Evolutionary conservation across 371 early-diverging fungal species (phyloP).

Genomic region (Mucor velutinosus): DNA sequence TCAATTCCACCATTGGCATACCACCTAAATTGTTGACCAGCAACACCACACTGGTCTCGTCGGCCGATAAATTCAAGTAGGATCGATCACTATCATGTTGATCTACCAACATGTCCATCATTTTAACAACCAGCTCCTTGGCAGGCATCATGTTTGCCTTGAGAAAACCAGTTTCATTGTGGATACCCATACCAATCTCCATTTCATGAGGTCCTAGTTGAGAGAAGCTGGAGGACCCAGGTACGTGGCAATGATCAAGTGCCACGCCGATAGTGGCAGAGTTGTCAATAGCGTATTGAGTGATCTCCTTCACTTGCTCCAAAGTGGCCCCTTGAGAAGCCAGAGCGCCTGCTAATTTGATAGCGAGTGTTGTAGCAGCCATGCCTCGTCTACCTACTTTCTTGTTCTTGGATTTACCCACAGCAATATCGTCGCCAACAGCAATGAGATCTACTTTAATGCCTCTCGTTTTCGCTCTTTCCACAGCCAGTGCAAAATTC

Average conservation of each 20-base stretch:
- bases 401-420: constrained; percentile 61
- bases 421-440: constrained; percentile 82
- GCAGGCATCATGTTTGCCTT: constrained; percentile 53
- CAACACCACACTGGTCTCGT: constrained; percentile 47
- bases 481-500: constrained; percentile 82
- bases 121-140: constrained; percentile 48
- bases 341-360: constrained; percentile 76
- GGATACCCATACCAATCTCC: constrained; percentile 79
- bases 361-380: constrained; percentile 76
- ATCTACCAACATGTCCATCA: constrained; percentile 60
- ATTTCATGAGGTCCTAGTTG: constrained; percentile 50
- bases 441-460: constrained; percentile 71
- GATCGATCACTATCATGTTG: constrained; percentile 51
- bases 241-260: constrained; percentile 74
- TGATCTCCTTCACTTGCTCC: constrained; percentile 54
- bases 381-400: constrained; percentile 81
- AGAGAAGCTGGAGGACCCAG: constrained; percentile 48
- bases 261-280: constrained; percentile 80
- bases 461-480: constrained; percentile 72
- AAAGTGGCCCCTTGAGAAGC: constrained; percentile 66
- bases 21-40: constrained; percentile 86
- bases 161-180: constrained; percentile 75
- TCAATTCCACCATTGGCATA: constrained; percentile 68
- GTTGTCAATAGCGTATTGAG: constrained; percentile 54
- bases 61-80: constrained; percentile 28